These are phyloP conservation scores for Pseudisothecium myosuroides DNA, from an alignment of 225 moss, liverwort and hornwort genomes.

Conservation along the genomic window DNA sequence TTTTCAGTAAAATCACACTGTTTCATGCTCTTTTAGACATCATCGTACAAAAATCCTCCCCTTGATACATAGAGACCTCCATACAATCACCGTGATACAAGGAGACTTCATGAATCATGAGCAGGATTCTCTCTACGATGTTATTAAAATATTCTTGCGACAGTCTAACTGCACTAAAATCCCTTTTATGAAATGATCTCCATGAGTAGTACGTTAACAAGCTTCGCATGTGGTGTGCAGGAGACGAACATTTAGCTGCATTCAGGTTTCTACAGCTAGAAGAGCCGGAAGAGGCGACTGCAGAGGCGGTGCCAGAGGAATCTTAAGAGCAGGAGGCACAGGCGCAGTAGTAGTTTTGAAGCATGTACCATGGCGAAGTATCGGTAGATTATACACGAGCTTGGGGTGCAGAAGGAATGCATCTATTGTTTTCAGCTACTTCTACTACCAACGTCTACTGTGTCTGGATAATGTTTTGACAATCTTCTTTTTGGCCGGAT, in stretches of 20 bases:
- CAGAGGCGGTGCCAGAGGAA: neutral
- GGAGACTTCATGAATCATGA: neutral
- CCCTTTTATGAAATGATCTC: neutral
- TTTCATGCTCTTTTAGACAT: neutral
- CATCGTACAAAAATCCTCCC: neutral
- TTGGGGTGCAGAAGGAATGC: neutral
- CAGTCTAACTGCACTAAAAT: no score
- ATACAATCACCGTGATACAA: neutral
- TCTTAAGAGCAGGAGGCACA: neutral
- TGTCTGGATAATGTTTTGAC: neutral
- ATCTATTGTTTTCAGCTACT: neutral
- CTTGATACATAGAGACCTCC: neutral
- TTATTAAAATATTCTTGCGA: neutral
- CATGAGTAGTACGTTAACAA: neutral
- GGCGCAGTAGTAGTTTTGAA: neutral
- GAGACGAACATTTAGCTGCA: constrained; percentile 48
- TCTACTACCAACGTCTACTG: neutral
- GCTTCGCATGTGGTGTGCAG: constrained; percentile 10
- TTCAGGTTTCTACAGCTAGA: constrained; percentile 34
- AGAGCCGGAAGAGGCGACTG: neutral
- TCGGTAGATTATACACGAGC: neutral
- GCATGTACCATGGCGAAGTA: neutral
- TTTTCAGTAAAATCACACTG: neutral
- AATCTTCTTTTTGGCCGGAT: neutral
- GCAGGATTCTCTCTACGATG: neutral